phyloP scores from a whole-genome alignment of 805 yeast genomes.

The Candida silvicultrix region DNA sequence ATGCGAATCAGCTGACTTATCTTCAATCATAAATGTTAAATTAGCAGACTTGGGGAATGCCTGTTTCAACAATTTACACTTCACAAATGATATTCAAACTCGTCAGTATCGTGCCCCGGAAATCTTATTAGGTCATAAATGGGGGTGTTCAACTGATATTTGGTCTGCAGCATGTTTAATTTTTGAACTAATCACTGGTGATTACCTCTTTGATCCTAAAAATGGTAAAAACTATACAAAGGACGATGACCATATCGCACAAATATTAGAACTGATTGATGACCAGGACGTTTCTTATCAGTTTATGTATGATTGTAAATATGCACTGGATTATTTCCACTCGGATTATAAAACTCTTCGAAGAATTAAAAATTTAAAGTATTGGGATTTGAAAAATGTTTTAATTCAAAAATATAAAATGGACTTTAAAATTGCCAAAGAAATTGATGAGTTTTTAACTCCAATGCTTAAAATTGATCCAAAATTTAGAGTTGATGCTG shows the following conservation, averaged over 20 bases:
- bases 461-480: constrained; percentile 47
- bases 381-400: constrained; percentile 71
- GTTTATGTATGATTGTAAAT: constrained; percentile 33
- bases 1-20: background rate
- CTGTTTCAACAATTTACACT: constrained; percentile 57
- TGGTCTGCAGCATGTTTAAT: constrained; percentile 58
- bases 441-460: constrained; percentile 40
- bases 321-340: constrained; percentile 42
- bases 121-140: constrained; percentile 46
- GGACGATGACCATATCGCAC: constrained; percentile 61
- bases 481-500: constrained; percentile 45
- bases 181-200: constrained; percentile 57
- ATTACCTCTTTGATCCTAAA: constrained; percentile 56
- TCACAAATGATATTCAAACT: constrained; percentile 64
- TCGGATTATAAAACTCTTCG: constrained; percentile 38
- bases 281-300: constrained; percentile 29
- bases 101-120: constrained; percentile 66
- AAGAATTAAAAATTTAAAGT: constrained; percentile 62
- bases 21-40: constrained; percentile 29
- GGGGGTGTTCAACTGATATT: constrained; percentile 60
- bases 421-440: constrained; percentile 43
- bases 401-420: constrained; percentile 70
- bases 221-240: constrained; percentile 38
- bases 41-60: constrained; percentile 71
- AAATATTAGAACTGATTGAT: constrained; percentile 48